These are phyloP conservation scores for Blumeria hordei DNA, from an alignment of 2,329 filamentous ascomycete genomes.

Conservation along the genomic window DNA sequence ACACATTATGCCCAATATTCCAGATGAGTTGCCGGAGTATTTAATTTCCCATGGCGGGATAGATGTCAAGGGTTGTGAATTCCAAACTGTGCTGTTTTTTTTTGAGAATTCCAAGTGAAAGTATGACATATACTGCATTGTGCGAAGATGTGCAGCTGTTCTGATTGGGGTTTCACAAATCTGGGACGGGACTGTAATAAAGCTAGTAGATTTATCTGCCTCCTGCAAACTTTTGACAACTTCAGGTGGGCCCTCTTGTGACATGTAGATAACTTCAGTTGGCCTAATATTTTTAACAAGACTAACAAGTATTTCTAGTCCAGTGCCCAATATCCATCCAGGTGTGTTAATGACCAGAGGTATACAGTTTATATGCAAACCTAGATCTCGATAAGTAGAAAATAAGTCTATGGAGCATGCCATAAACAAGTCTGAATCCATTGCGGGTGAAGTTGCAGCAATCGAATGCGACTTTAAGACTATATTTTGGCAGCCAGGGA, in stretches of 20 bases:
- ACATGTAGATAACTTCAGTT: slow-evolving; percentile 44
- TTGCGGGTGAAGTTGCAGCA: slow-evolving; percentile 37
- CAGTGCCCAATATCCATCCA: slow-evolving; percentile 49
- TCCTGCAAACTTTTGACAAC: slow-evolving; percentile 27
- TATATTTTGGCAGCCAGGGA: slow-evolving; percentile 13
- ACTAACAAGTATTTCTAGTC: slow-evolving; percentile 36
- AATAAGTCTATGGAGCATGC: slow-evolving; percentile 39
- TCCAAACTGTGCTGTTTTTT: slow-evolving; percentile 16
- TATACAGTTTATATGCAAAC: slow-evolving; percentile 17
- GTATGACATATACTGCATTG: slow-evolving; percentile 62
- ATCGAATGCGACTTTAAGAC: slow-evolving; percentile 40
- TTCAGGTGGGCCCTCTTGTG: slow-evolving; percentile 32
- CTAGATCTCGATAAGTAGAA: slow-evolving; percentile 25
- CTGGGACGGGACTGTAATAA: slow-evolving; percentile 34
- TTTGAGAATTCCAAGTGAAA: slow-evolving; percentile 29
- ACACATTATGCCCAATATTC: slow-evolving; percentile 40
- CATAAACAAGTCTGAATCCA: slow-evolving; percentile 42
- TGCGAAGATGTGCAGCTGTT: slow-evolving; percentile 39
- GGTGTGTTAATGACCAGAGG: slow-evolving; percentile 52
- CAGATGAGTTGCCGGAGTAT: slow-evolving; percentile 26
- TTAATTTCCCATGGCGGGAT: slow-evolving; percentile 34
- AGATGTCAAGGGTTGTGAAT: slow-evolving; percentile 31
- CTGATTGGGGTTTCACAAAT: slow-evolving; percentile 28
- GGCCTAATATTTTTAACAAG: slow-evolving; percentile 29
- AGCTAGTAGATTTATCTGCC: slow-evolving; percentile 17